These are phyloP conservation scores for Chalciporus chontae DNA, from an alignment of 768 basidiomycete genomes.

Conservation along the genomic window DNA sequence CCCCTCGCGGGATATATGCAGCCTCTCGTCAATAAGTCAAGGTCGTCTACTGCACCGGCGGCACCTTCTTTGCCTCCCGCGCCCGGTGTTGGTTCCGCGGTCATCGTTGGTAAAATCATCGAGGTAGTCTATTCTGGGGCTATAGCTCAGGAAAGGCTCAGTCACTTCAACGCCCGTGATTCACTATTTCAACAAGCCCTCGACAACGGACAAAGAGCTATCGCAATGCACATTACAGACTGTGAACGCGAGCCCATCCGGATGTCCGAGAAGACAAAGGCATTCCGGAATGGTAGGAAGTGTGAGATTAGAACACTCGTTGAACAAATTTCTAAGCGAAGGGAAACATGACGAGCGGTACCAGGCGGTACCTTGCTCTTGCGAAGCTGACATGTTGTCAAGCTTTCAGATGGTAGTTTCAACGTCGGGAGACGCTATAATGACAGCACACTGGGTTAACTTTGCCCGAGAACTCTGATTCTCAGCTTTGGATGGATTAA, in stretches of 20 bases:
- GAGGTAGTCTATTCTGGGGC: constrained; percentile 60
- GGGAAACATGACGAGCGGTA: no score
- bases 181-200: constrained; percentile 47
- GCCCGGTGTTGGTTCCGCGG: constrained; percentile 67
- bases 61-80: constrained; percentile 69
- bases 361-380: constrained; percentile 50
- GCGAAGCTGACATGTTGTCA: constrained; percentile 47
- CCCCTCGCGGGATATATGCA: not conserved
- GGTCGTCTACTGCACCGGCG: constrained; percentile 72
- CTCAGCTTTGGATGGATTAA: constrained; percentile 18
- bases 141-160: constrained; percentile 60
- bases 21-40: constrained; percentile 60
- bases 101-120: constrained; percentile 26
- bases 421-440: constrained; percentile 47
- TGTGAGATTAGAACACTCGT: no score
- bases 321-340: no score
- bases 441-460: constrained; percentile 41
- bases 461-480: constrained; percentile 42
- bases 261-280: no score
- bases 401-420: constrained; percentile 50
- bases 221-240: constrained; percentile 50
- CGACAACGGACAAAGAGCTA: constrained; percentile 42
- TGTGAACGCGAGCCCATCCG: constrained; percentile 42
- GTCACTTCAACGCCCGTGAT: constrained; percentile 57
- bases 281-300: no score